Evolutionary conservation across 495 filamentous ascomycete species (phyloP), one percentile per base, ranked within the genome.

Genomic region (Ascobolus immersus): DNA sequence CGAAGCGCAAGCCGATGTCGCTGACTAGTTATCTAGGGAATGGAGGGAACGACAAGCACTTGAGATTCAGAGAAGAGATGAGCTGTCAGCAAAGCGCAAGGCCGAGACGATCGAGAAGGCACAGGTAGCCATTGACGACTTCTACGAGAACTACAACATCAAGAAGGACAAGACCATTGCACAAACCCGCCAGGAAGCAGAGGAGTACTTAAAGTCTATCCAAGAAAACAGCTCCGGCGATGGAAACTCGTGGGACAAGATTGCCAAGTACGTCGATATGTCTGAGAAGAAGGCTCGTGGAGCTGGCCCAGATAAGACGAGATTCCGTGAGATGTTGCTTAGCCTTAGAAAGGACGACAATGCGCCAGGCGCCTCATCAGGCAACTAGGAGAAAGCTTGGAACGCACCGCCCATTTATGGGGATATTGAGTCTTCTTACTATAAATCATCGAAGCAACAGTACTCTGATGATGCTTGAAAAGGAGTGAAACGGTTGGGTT

Each of bases 111-210:
- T 90, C 47, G 67, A 71, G 52, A 77, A 77, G 41, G 89, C 89
- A 23, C 79, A 73, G 38, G 61, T 75, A 44, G 75, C 80, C 51
- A 82, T 94, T 37, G 86, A 99, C 46, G 89, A 92, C 46, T 99
- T 99, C 61, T 99, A 99, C 59, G 80, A 92, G 52, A 91, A 90
- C 52, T 99, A 99, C 65, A 91, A 91, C 58, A 71, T 72, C 49
- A 91, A 92, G 59, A 77, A 81, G 45, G 86, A 94, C 44, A 94
- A 94, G 64, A 62, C 55, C 36, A 69, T 90, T 40, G 64, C 71
- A 25, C 74, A 82, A 58, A 80, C 89, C 21, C 64, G 73, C 46
- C 49, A 25, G 4, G 17, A 26, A 33, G 89, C 94, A 43, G 86
- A 82, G n/a, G 82, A 94, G 51, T 71, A 93, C 41, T 94, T 93